phyloP scores from a whole-genome alignment of 108 stramenopile genomes.

The Discostella pseudostelligera region DNA sequence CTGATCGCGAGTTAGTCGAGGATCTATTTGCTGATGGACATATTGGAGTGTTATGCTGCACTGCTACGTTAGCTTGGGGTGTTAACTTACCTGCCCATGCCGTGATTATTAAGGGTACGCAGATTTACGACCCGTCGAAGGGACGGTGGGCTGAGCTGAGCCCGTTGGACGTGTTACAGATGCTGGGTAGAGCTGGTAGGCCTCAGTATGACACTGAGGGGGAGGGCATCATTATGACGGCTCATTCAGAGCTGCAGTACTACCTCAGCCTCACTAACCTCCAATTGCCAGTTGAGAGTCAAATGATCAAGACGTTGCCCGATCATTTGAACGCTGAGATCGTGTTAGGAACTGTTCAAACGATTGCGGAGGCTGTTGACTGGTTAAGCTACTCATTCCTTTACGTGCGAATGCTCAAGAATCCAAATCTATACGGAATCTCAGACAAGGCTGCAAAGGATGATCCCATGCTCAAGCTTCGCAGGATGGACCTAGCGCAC shows the following conservation, averaged over 20 bases:
- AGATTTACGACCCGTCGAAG: constrained; percentile 97
- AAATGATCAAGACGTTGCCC: constrained; percentile 92
- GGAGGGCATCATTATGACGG: constrained; percentile 98
- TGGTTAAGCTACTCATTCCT: constrained; percentile 99
- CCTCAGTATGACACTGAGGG: constrained; percentile 98
- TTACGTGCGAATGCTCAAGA: constrained; percentile 96
- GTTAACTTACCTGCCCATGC: constrained; percentile 99
- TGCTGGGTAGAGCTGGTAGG: constrained; percentile 99
- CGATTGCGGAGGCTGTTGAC: constrained; percentile 90
- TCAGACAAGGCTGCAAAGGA: constrained; percentile 66
- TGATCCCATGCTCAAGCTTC: constrained; percentile 88
- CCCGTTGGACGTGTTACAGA: constrained; percentile 97
- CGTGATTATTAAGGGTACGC: constrained; percentile 99
- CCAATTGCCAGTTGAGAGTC: constrained; percentile 99
- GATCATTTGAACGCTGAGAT: constrained; percentile 98
- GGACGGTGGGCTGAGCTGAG: constrained; percentile 98
- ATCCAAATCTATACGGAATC: constrained; percentile 92
- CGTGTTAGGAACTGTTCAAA: constrained; percentile 92
- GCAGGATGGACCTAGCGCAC: constrained; percentile 91
- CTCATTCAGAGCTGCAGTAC: constrained; percentile 97
- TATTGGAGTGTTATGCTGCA: constrained; percentile 93
- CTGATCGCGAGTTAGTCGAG: constrained; percentile 97
- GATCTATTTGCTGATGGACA: constrained; percentile 97
- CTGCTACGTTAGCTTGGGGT: constrained; percentile 99
- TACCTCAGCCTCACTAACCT: constrained; percentile 97